Evolutionary conservation across 768 basidiomycete genomes (phyloP).

Genomic region (Mrakia frigida): DNA sequence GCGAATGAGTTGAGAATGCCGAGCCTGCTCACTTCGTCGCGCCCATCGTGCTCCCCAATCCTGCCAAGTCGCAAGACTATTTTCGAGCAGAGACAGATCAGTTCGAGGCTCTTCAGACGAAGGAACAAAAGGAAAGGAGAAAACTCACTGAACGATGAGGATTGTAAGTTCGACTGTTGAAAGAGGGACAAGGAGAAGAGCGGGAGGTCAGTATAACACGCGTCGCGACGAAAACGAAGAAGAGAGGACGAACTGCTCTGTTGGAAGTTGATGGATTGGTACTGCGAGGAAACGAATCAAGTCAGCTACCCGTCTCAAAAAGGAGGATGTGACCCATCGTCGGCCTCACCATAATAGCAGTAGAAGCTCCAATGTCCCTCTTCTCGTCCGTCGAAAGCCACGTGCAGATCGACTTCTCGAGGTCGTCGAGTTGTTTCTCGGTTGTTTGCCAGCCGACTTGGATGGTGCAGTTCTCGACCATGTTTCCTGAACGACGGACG

Average conservation of each 20-base stretch:
- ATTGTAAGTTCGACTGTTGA: conserved; percentile 60
- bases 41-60: conserved; percentile 61
- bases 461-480: conserved; percentile 28
- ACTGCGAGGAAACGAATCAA: background rate
- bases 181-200: background rate
- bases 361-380: conserved; percentile 68
- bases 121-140: background rate
- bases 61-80: conserved; percentile 36
- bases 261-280: background rate
- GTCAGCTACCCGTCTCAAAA: too few relatives aligned
- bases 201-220: background rate
- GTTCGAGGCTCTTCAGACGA: background rate
- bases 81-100: background rate
- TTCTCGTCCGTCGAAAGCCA: conserved; percentile 77
- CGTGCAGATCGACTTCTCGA: conserved; percentile 62
- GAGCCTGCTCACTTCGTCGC: conserved; percentile 49
- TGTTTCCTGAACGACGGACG: conserved; percentile 6
- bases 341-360: conserved; percentile 49
- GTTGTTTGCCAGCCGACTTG: conserved; percentile 30
- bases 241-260: background rate
- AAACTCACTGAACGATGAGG: conserved; percentile 50
- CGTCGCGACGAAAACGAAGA: background rate
- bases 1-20: background rate
- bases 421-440: conserved; percentile 52
- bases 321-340: too few relatives aligned